Base-by-base conservation (phyloP, 2,329 filamentous ascomycete genomes). In the Aciculosporium take region DNA sequence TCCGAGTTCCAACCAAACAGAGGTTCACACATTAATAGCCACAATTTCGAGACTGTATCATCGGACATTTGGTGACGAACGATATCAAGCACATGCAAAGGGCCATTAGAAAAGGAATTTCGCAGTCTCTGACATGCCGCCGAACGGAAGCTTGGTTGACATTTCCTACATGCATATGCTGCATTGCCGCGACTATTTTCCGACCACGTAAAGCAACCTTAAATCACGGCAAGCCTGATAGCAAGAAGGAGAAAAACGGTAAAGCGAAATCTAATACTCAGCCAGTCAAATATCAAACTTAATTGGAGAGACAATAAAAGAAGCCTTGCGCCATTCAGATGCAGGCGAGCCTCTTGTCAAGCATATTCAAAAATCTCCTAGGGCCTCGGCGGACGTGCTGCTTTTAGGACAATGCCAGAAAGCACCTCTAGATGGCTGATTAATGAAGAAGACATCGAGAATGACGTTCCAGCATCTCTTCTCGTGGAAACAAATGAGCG, bases 381-480 rank as follows among this genome's bases (percentile, higher is more conserved):
- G 60, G 28, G 66, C 62, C 42, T 56, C 53, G 12, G 49, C 53
- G 52, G 51, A 23, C 46, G 46, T 15, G 29, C 42, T 25, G 49
- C 47, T 41, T 47, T 13, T 9, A 20, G 7, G 23, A 39, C 28
- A 7, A 17, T 23, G 17, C 10, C 36, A 44, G 31, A 29, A 34
- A 20, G 25, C 3, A 5, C 37, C 39, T 15, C 39, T 10, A 17
- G 25, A 42, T 59, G 55, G 59, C 44, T 51, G 25, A 39, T 45
- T 5, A 52, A 65, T 13, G 70, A 75, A 24, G 68, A 74, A 3
- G 68, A 72, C 24, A 60, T 55, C 5, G 69, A 73, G 42, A 76
- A 79, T 41, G 76, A 80, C 50, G 76, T 81, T 0, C 77, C 77
- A 0, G 72, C 69, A 15, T 81, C 77, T 3, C 60, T 81, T 15